These are phyloP conservation scores for Pelargonium nanum DNA, from an alignment of 345 rosid species.

Conservation along the genomic window DNA sequence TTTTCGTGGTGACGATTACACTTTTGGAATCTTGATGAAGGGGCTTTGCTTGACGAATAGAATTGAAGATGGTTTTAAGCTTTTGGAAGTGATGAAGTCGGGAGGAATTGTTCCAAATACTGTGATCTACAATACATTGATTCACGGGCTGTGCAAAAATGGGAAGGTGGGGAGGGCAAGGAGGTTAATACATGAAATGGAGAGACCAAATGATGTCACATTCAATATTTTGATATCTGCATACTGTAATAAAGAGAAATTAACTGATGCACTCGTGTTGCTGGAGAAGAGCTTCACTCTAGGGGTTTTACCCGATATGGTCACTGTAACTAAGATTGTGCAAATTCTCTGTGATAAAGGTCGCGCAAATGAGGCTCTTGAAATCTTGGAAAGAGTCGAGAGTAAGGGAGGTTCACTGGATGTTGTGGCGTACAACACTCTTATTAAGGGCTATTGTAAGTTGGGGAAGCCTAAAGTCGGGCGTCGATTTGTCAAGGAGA, in stretches of 20 bases:
- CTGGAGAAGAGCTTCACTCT: constrained; percentile 60
- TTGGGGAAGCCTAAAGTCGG: constrained; percentile 55
- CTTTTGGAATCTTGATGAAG: constrained; percentile 79
- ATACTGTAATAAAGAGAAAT: constrained; percentile 55
- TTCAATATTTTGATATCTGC: constrained; percentile 68
- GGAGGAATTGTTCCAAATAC: constrained; percentile 38
- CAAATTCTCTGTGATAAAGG: constrained; percentile 52
- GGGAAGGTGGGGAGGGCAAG: constrained; percentile 80
- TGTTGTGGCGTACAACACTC: constrained; percentile 58
- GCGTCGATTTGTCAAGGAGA: constrained; percentile 43
- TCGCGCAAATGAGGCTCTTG: constrained; percentile 59
- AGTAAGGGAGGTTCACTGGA: constrained; percentile 52
- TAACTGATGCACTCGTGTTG: constrained; percentile 63
- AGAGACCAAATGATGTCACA: constrained; percentile 58
- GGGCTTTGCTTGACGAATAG: constrained; percentile 87
- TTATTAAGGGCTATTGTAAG: constrained; percentile 58
- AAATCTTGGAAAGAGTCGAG: constrained; percentile 61
- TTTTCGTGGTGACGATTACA: constrained; percentile 64
- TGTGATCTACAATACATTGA: constrained; percentile 64
- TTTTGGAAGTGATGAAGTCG: constrained; percentile 61
- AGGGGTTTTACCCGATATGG: constrained; percentile 56
- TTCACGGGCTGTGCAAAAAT: constrained; percentile 60
- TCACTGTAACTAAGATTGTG: constrained; percentile 60
- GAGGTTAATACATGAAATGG: constrained; percentile 68
- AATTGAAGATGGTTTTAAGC: constrained; percentile 74